Evolutionary conservation across 306 rosid species (phyloP), one percentile per base, ranked within the genome.

Genomic region (Pterocarpus santalinus): DNA sequence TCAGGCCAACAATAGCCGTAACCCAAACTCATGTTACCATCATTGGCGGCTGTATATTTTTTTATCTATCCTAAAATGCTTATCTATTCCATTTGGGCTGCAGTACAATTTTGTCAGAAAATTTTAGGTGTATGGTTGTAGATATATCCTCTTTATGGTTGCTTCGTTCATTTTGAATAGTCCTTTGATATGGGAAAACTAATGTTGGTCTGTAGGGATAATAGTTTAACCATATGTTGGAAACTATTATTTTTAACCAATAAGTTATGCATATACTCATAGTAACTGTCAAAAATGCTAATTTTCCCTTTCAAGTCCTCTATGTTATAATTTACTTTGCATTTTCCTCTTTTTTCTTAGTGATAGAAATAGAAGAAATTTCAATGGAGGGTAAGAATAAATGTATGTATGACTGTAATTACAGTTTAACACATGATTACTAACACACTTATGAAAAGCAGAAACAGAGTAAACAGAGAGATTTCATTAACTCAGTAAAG

Each of bases 161-260:
- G 71, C 55, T 68, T 66, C 16, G 4, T 17, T 67, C 36, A 4
- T 43, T 8, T 68, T 17, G 46, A 66, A 1, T 65, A 7, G 35
- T 66, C 56, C 56, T 46, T 69, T 69, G 16, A 41, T 65, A 16
- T 17, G 72, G 35, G 36, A 67, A 41, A 67, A 16, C 34, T 67
- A 46, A 69, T 46, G 22, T 69, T 46, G 41, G 58, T 69, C 52
- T 43, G 10, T 68, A 9, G 35, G 35, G 34, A 22, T 8, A 11
- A 41, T 55, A 55, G 28, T 55, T 16, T 8, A 16, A 10, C 28
- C 30, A 43, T 41, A 9, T 46, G 8, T 65, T 4, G 28, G 7
- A 41, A 66, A 7, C 46, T 66, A 41, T 17, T 66, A 41, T 16
- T 66, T n/a, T 66, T 49, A 66, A 39, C 39, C 53, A 7, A 15